Evolutionary conservation across 331 rosid species (phyloP).

Genomic region (Phaseolus coccineus): DNA sequence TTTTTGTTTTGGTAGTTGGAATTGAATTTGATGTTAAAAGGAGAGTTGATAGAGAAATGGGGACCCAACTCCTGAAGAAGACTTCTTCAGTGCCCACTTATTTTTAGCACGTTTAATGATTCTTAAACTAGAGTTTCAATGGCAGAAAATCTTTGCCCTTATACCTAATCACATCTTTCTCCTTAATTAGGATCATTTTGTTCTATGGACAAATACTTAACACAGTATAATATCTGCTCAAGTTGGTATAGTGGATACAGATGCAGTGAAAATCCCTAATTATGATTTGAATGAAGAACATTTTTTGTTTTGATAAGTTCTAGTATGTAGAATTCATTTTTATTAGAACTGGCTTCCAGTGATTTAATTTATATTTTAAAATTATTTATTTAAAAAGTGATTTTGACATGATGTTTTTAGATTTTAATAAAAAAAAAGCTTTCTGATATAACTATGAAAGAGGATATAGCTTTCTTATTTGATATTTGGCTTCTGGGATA

Average conservation of each 20-base stretch:
- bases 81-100: slow-evolving; percentile 33
- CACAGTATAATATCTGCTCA: background rate
- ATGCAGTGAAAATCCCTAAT: background rate
- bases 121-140: background rate
- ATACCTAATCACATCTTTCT: slow-evolving; percentile 19
- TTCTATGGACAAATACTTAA: background rate
- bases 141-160: background rate
- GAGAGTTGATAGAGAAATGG: slow-evolving; percentile 11
- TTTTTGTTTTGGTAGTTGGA: slow-evolving; percentile 8
- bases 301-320: background rate
- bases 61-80: slow-evolving; percentile 25
- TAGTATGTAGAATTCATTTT: background rate
- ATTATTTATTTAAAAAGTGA: background rate
- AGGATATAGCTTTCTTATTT: background rate
- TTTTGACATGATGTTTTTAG: background rate
- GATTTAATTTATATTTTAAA: background rate
- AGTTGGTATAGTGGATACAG: background rate
- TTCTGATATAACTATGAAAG: background rate
- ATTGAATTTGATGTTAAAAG: slow-evolving; percentile 6
- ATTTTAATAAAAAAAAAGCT: background rate
- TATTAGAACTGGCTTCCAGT: background rate
- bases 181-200: background rate
- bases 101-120: slow-evolving; percentile 20
- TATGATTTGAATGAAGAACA: slow-evolving; percentile 19
- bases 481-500: background rate